Evolutionary conservation across 202 grass and related monocot genomes (phyloP).

Genomic region (Miscanthus sacchariflorus): DNA sequence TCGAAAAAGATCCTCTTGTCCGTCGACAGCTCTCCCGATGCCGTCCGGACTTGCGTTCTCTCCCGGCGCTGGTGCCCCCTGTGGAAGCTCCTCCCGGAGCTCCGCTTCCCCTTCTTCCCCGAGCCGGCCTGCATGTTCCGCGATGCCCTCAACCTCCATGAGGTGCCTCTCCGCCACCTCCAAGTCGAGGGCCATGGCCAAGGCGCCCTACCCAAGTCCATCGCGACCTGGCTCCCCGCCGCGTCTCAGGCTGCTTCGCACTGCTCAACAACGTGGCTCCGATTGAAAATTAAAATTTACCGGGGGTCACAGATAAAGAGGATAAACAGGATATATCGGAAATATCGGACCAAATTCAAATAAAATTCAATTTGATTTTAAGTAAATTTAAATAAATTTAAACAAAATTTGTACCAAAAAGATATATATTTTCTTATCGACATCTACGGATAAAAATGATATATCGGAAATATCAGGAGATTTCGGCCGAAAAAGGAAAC

Average conservation of each 20-base stretch:
- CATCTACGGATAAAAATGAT: no score
- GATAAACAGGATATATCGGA: no score
- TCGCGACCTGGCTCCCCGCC: background rate
- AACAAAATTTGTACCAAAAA: no score
- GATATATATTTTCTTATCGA: no score
- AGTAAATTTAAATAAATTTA: no score
- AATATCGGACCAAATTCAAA: no score
- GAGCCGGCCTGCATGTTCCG: background rate
- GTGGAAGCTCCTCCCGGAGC: background rate
- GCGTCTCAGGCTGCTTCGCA: background rate
- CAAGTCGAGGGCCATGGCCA: background rate
- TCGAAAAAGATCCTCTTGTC: no score
- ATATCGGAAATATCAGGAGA: no score
- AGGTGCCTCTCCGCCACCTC: background rate
- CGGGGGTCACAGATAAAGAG: no score
- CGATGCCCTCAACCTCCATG: background rate
- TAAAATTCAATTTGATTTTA: no score
- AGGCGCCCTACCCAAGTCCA: background rate
- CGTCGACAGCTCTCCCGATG: background rate
- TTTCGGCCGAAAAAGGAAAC: no score
- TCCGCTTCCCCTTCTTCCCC: background rate
- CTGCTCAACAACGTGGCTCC: background rate
- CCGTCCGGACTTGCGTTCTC: background rate
- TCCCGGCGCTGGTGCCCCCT: background rate
- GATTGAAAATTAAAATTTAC: no score